Evolutionary conservation across 371 early-diverging fungal species (phyloP).

Genomic region (Thermomucor indicae-seudaticae): DNA sequence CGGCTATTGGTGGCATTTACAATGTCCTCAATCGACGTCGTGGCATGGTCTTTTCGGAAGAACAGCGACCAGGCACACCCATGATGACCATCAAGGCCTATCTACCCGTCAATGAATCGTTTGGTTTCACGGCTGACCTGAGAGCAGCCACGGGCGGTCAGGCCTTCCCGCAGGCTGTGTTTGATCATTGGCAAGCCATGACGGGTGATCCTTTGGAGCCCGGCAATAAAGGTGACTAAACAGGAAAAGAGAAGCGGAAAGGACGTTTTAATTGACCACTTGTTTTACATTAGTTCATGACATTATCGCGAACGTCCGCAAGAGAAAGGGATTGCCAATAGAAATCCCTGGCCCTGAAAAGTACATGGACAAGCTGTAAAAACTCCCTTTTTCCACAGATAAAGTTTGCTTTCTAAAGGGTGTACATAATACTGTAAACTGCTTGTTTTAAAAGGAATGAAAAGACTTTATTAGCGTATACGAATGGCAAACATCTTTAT

Average conservation of each 20-base stretch:
- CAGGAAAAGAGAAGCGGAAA: neutral
- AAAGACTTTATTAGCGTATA: no score
- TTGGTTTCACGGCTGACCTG: conserved; percentile 96
- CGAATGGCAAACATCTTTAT: no score
- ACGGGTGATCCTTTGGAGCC: conserved; percentile 65
- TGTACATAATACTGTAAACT: no score
- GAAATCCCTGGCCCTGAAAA: conserved; percentile 86
- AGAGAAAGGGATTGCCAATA: conserved; percentile 90
- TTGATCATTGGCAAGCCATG: conserved; percentile 89
- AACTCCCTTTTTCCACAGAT: no score
- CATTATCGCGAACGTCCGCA: conserved; percentile 73
- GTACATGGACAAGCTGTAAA: conserved; percentile 89
- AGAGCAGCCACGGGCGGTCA: conserved; percentile 91
- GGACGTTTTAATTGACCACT: neutral
- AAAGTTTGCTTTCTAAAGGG: no score
- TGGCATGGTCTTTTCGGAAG: conserved; percentile 94
- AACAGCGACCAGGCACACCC: conserved; percentile 92
- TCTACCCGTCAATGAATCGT: conserved; percentile 98
- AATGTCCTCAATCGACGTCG: conserved; percentile 94
- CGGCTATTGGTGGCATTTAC: conserved; percentile 97
- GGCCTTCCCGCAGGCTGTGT: conserved; percentile 61
- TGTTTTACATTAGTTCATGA: conserved; percentile 46
- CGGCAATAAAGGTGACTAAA: conserved; percentile 59
- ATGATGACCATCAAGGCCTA: conserved; percentile 94
- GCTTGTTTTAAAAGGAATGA: no score